Evolutionary conservation across 2,329 filamentous ascomycete genomes (phyloP).

Genomic region (Fusarium tupiense): DNA sequence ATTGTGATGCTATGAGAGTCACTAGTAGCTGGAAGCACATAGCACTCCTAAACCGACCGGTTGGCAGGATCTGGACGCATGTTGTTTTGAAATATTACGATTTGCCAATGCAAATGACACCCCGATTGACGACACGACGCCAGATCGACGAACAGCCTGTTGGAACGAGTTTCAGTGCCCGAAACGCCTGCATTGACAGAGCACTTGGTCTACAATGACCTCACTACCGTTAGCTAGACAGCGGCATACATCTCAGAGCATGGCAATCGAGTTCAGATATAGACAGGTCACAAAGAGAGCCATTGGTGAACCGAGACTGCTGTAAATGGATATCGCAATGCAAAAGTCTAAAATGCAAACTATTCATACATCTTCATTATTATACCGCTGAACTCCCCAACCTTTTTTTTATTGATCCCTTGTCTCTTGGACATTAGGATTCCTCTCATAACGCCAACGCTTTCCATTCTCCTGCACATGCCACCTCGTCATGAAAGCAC

Average conservation of each 20-base stretch:
- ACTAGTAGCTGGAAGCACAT: too few relatives aligned
- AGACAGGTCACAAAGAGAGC: background rate
- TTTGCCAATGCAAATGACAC: background rate
- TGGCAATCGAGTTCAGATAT: background rate
- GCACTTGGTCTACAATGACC: background rate
- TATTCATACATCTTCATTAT: slow-evolving; percentile 14
- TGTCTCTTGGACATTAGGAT: slow-evolving; percentile 2
- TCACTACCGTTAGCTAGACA: background rate
- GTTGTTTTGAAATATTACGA: too few relatives aligned
- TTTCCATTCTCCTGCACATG: slow-evolving; percentile 50
- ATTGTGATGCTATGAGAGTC: too few relatives aligned
- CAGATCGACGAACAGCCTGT: background rate
- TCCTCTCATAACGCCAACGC: slow-evolving; percentile 44
- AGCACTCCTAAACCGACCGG: too few relatives aligned
- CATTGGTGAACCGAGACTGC: background rate
- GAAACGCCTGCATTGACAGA: background rate
- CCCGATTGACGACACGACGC: background rate
- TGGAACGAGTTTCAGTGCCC: background rate
- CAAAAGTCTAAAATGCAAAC: background rate
- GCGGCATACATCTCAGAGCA: background rate
- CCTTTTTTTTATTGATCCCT: slow-evolving; percentile 1
- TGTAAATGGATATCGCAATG: background rate
- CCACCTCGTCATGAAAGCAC: slow-evolving; percentile 46
- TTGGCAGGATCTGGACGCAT: too few relatives aligned
- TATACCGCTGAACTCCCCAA: background rate